These are phyloP conservation scores for Hypocreales sp. DNA, from an alignment of 2,329 filamentous ascomycete species.

Conservation along the genomic window DNA sequence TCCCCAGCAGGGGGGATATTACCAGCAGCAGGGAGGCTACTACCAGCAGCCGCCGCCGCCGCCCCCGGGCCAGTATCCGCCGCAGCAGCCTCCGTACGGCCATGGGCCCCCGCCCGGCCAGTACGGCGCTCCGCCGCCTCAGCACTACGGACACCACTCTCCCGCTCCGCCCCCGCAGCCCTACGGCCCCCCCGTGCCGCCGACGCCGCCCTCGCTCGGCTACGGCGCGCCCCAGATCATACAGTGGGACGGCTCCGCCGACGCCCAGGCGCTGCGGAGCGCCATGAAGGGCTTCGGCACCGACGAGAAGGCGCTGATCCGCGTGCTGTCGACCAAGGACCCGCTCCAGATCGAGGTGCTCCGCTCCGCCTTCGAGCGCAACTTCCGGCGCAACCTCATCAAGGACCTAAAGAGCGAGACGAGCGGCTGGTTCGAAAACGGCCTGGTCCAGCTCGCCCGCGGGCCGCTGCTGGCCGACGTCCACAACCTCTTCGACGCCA, in stretches of 20 bases:
- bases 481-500: slow-evolving; percentile 51
- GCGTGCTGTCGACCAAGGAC: slow-evolving; percentile 54
- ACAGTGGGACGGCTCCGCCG: slow-evolving; percentile 48
- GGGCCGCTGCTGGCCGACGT: slow-evolving; percentile 72
- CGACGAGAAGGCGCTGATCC: slow-evolving; percentile 64
- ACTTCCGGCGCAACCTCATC: slow-evolving; percentile 52
- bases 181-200: slow-evolving; percentile 24
- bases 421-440: slow-evolving; percentile 56
- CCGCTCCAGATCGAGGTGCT: slow-evolving; percentile 62
- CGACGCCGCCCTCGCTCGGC: slow-evolving; percentile 53
- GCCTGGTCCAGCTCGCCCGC: slow-evolving; percentile 56
- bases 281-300: slow-evolving; percentile 95
- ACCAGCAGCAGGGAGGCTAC: too few species aligned
- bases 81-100: slow-evolving; percentile 11
- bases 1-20: slow-evolving; percentile 14
- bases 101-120: slow-evolving; percentile 11
- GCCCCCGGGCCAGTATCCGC: slow-evolving; percentile 11
- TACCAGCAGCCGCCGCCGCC: slow-evolving; percentile 10
- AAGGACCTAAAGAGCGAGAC: slow-evolving; percentile 68
- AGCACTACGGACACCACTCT: neutral
- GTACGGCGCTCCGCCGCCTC: slow-evolving; percentile 24
- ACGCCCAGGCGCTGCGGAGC: slow-evolving; percentile 56
- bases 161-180: slow-evolving; percentile 18
- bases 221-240: slow-evolving; percentile 60
- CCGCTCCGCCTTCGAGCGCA: slow-evolving; percentile 47